Evolutionary conservation across 2,329 filamentous ascomycete genomes (phyloP).

Genomic region (Mycosphaerelloides madeirae): DNA sequence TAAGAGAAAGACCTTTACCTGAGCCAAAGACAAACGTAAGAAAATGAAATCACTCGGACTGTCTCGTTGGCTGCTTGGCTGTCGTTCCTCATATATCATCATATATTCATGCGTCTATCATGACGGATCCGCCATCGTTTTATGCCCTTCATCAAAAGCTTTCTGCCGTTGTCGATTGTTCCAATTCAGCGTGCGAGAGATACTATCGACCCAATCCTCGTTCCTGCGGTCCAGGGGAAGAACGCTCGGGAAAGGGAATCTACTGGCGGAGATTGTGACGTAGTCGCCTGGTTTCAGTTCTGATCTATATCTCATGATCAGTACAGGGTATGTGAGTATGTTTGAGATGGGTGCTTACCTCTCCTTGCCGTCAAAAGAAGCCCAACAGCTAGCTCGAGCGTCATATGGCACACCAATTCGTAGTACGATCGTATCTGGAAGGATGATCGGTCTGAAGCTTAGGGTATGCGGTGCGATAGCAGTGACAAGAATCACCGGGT

Average conservation of each 20-base stretch:
- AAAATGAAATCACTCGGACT: too few relatives aligned
- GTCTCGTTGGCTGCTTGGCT: too few relatives aligned
- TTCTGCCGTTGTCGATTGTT: constrained; percentile 77
- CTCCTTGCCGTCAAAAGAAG: constrained; percentile 94
- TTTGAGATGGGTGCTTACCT: constrained; percentile 44
- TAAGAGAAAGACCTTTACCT: too few relatives aligned
- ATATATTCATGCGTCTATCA: neutral
- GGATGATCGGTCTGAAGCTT: constrained; percentile 91
- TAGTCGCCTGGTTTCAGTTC: constrained; percentile 76
- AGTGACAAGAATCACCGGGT: constrained; percentile 90
- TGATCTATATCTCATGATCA: constrained; percentile 18
- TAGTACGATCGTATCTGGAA: constrained; percentile 92
- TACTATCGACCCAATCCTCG: constrained; percentile 80
- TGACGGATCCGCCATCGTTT: neutral
- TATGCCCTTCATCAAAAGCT: constrained; percentile 41
- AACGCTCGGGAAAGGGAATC: constrained; percentile 76
- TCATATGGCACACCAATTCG: constrained; percentile 93
- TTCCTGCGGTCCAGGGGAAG: constrained; percentile 63
- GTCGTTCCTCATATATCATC: too few relatives aligned
- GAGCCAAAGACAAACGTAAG: too few relatives aligned
- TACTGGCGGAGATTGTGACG: constrained; percentile 74
- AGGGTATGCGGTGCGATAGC: constrained; percentile 93
- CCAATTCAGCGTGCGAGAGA: constrained; percentile 74
- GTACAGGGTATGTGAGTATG: neutral
- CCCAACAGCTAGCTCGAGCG: constrained; percentile 84